Evolutionary conservation across 2,329 filamentous ascomycete genomes (phyloP), one percentile per base, ranked within the genome.

Genomic region (Scedosporium dehoogii): DNA sequence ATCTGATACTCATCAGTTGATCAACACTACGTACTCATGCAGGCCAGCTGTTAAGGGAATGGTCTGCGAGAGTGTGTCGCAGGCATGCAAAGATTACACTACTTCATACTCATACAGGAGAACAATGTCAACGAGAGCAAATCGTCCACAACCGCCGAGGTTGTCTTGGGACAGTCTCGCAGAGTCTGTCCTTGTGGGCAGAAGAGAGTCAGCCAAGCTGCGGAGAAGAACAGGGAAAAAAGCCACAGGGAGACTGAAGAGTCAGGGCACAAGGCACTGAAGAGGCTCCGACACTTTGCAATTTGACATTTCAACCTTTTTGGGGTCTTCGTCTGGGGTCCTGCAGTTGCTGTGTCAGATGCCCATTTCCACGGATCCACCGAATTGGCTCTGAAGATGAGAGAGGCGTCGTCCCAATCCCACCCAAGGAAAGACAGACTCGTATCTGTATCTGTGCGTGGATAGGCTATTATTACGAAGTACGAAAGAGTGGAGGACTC

Each of bases 331-430:
- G 42, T 18, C 42, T 21, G n/a, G 29, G 42, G 58, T n/a, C 27
- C 42, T 16, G 41, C 18, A n/a, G 55, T 38, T 23, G 55, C 29
- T 38, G 29, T 60, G 59, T 60, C 44, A 60, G 44, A 60, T 51
- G n/a, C 18, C 59, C 59, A 53, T 60, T 60, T 51, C 42, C 59
- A 51, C 29, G 44, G 59, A 51, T 51, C 59, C 59, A 29, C 42
- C 59, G 33, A 21, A 18, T 27, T 33, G 59, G 23, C 16, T 16
- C 29, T 46, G 12, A 42, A 60, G 59, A 60, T 60, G 42, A 60
- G 59, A 51, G 59, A 51, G 41, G 59, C 59, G 44, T 41, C n/a
- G 29, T 41, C 33, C 12, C 42, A 46, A 46, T 46, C 42, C 42
- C 16, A 46, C 42, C 42, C 18, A 18, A 18, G 42, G 18, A 46